Evolutionary conservation across 495 filamentous ascomycete species (phyloP), one percentile per base, ranked within the genome.

Genomic region (Penicillium goetzii): DNA sequence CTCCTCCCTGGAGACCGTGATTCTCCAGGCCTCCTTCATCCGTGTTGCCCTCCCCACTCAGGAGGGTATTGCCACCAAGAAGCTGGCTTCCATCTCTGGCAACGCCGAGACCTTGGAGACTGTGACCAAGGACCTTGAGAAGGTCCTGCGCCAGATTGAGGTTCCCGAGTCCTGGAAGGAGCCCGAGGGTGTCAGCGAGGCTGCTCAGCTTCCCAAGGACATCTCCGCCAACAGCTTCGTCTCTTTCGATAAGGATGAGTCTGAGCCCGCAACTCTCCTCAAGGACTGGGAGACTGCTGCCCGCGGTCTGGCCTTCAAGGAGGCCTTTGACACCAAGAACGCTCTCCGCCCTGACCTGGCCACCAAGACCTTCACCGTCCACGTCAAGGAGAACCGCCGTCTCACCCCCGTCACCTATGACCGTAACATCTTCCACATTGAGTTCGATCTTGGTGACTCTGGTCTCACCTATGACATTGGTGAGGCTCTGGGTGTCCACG

Each of bases 351-450:
- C 95, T 47, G 95, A 99, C 70, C 78, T 96, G 30, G 78, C 88
- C 5, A 85, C 90, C 70, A 91, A 97, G 85, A 97, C 94, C 5
- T 89, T 84, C 73, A 90, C 92, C 36, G 88, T 97, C 53, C 88
- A 88, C 62, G 95, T 99, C 74, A 90, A 96, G 81, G 96, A 97
- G 80, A 97, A 97, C 78, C 89, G 93, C 59, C 85, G 95, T 49
- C 85, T 99, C 50, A 99, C 95, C 0, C 95, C 95, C 21, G 68
- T 76, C 50, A 89, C 89, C 12, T 99, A 99, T 75, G 94, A 97
- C 74, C 91, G 95, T 34, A 98, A 99, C 81, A 97, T 99, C 76
- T 99, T 99, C 89, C 95, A 99, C 80, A 98, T 99, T 66, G 95
- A 99, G 76, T 99, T 99, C 72, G 95, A 97, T 74, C 85, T 98